These are phyloP conservation scores for Penicillium salamii DNA, from an alignment of 495 filamentous ascomycete genomes.

Conservation along the genomic window DNA sequence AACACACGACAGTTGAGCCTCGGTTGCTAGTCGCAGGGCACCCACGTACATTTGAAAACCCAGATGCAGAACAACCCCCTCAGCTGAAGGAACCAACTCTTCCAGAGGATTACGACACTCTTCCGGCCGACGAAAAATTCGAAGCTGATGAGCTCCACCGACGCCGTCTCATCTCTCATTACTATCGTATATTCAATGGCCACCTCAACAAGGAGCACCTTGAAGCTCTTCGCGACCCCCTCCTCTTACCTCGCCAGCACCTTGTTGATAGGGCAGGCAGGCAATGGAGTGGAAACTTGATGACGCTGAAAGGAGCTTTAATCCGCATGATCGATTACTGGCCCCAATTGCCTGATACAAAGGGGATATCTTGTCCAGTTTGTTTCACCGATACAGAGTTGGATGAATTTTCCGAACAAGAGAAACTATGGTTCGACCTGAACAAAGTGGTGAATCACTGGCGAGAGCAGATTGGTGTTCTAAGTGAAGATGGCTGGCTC, in stretches of 20 bases:
- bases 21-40: conserved; percentile 19
- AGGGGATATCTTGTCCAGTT: conserved; percentile 17
- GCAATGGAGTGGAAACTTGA: conserved; percentile 24
- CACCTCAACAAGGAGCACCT: conserved; percentile 20
- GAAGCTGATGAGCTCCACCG: conserved; percentile 20
- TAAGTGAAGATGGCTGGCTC: conserved; percentile 20
- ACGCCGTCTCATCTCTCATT: conserved; percentile 17
- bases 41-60: conserved; percentile 21
- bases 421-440: conserved; percentile 20
- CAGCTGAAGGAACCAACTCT: conserved; percentile 15
- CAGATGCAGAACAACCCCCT: conserved; percentile 9
- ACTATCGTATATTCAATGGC: conserved; percentile 22
- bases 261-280: conserved; percentile 25
- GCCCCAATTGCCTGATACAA: conserved; percentile 15
- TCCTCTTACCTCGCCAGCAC: conserved; percentile 18
- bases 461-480: conserved; percentile 17
- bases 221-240: conserved; percentile 15
- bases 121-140: conserved; percentile 14
- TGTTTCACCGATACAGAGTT: conserved; percentile 15
- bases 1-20: conserved; percentile 20
- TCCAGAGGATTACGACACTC: conserved; percentile 9
- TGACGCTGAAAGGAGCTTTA: conserved; percentile 18
- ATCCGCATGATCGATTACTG: conserved; percentile 11
- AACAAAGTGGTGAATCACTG: conserved; percentile 20
- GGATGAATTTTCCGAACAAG: conserved; percentile 12